These are phyloP conservation scores for Salix koriyanagi DNA, from an alignment of 345 rosid species.

Conservation along the genomic window DNA sequence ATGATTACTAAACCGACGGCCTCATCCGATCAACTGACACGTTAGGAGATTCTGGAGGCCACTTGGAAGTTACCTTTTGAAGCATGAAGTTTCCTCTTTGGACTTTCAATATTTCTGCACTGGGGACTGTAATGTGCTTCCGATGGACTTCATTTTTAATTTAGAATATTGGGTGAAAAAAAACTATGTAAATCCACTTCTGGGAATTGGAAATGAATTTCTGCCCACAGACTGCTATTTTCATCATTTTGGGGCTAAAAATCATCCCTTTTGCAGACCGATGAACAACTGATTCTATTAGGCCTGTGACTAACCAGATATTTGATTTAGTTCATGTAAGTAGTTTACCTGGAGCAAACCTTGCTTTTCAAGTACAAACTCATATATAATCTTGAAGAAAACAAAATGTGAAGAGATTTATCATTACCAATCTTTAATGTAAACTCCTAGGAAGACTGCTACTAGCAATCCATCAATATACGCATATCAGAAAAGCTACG, in stretches of 20 bases:
- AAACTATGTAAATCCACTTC: background rate
- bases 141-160: background rate
- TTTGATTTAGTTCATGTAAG: background rate
- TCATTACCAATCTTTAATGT: background rate
- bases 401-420: background rate
- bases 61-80: background rate
- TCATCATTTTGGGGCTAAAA: background rate
- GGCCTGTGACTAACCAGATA: background rate
- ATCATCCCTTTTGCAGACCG: background rate
- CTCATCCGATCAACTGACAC: background rate
- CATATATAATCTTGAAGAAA: background rate
- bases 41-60: background rate
- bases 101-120: background rate
- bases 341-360: background rate
- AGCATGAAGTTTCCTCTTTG: background rate
- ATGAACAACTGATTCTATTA: background rate
- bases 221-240: background rate
- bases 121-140: background rate
- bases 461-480: background rate
- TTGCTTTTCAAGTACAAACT: background rate
- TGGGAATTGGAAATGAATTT: background rate
- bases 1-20: background rate
- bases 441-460: background rate
- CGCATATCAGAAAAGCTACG: background rate
- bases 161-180: background rate